phyloP scores from a whole-genome alignment of 1,139 yeast species.

The Sugiyamaella neomexicana region DNA sequence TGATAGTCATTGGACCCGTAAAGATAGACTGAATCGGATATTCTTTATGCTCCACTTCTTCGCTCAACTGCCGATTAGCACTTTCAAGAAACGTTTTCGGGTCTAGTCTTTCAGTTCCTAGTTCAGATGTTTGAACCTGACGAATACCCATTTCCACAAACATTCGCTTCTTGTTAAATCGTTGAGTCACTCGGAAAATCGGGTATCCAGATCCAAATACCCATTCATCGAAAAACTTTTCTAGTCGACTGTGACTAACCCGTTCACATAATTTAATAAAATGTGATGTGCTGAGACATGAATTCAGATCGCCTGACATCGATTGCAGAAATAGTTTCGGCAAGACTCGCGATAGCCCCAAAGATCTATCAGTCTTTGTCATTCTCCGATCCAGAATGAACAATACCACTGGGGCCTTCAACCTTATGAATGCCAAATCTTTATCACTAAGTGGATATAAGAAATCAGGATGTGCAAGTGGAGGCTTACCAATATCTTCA shows the following conservation, averaged over 20 bases:
- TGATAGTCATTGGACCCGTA: conserved; percentile 89
- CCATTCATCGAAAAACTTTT: conserved; percentile 90
- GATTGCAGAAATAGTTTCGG: conserved; percentile 92
- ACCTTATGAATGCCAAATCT: conserved; percentile 61
- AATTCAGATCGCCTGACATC: conserved; percentile 90
- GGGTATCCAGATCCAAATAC: conserved; percentile 89
- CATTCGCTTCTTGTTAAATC: conserved; percentile 90
- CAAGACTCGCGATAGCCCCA: conserved; percentile 86
- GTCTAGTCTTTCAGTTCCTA: conserved; percentile 42
- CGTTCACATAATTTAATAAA: conserved; percentile 92
- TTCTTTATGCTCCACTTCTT: conserved; percentile 25
- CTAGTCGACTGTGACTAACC: conserved; percentile 84
- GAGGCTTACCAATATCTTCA: conserved; percentile 77
- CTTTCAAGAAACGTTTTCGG: conserved; percentile 44
- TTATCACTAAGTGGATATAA: conserved; percentile 63
- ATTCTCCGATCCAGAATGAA: conserved; percentile 84
- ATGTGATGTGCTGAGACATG: conserved; percentile 77
- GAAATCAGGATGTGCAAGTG: conserved; percentile 67
- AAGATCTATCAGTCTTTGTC: conserved; percentile 94
- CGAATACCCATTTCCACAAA: conserved; percentile 92
- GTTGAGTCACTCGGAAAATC: conserved; percentile 79
- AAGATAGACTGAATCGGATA: conserved; percentile 35
- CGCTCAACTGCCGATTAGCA: conserved; percentile 39
- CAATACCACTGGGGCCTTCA: conserved; percentile 85
- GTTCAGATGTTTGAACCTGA: conserved; percentile 76